A percentile compares a stretch with the other conserved stretches of the same genome.
Evolutionary conservation across 73 alveolate genomes (phyloP).

Genomic region (Paramecium primaurelia): DNA sequence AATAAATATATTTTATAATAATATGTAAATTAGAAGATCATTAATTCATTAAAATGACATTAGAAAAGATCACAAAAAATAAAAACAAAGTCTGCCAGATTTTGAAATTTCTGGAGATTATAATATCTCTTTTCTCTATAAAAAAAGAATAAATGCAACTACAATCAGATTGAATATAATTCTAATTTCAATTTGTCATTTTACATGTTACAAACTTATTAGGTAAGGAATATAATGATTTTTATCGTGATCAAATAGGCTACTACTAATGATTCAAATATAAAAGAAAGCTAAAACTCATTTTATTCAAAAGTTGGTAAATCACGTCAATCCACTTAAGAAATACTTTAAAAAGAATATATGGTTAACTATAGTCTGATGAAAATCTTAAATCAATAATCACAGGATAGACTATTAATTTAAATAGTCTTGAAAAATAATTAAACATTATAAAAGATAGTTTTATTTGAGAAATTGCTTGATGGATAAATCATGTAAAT

Average conservation of each 20-base stretch:
- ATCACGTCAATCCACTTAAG: conserved; percentile 14
- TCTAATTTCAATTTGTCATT: neutral
- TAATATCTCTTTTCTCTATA: neutral
- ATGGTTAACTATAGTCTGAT: neutral
- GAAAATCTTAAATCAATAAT: neutral
- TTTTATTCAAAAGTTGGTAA: neutral
- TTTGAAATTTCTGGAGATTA: neutral
- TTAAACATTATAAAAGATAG: neutral
- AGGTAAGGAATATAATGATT: conserved; percentile 40
- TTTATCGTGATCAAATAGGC: conserved; percentile 24
- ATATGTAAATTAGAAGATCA: neutral
- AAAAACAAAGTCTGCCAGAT: neutral
- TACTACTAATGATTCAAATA: neutral
- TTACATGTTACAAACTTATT: neutral
- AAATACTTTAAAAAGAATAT: neutral
- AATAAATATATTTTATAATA: neutral
- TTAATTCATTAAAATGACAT: neutral
- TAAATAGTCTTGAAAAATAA: neutral
- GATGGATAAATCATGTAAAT: neutral
- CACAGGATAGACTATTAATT: neutral
- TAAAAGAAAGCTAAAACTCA: neutral
- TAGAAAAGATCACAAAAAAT: neutral
- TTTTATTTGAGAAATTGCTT: neutral
- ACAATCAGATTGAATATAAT: neutral
- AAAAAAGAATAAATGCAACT: neutral